A percentile compares a stretch with the other conserved stretches of the same genome.
Conservation (phyloP, 164 flowering plant genomes). For the Berberis thunbergii region DNA sequence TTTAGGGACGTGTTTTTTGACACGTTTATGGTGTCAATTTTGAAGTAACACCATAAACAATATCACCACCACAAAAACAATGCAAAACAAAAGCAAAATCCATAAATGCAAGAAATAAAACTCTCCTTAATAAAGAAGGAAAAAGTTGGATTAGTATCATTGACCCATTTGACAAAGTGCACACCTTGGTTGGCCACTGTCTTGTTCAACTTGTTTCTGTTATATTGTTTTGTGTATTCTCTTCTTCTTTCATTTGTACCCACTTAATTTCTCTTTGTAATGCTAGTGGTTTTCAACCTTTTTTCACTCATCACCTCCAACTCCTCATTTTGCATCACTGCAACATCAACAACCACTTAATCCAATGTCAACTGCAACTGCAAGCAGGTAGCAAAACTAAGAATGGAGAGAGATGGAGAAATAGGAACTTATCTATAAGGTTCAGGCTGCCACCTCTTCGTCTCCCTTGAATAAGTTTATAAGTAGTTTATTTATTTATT, state of each 20-base stretch:
- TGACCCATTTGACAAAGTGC: conserved; percentile 16
- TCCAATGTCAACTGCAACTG: not conserved
- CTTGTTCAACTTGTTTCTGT: conserved; percentile 5
- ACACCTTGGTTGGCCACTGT: conserved; percentile 41
- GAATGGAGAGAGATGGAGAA: conserved; percentile 44
- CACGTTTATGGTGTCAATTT: too few species aligned
- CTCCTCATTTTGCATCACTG: not conserved
- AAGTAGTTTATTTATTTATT: too few species aligned
- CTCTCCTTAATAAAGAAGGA: not conserved
- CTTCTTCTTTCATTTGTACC: too few species aligned
- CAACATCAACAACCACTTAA: conserved; percentile 7
- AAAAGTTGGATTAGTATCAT: conserved; percentile 8
- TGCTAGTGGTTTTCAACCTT: conserved; percentile 28
- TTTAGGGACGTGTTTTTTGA: too few species aligned
- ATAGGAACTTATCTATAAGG: conserved; percentile 11
- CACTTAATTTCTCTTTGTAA: conserved; percentile 12
- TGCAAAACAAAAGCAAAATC: not conserved
- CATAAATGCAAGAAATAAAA: conserved; percentile 7
- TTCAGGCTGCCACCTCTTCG: conserved; percentile 21
- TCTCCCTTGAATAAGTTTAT: not conserved
- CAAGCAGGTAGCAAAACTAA: conserved; percentile 9
- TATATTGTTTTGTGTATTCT: too few species aligned
- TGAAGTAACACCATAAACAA: too few species aligned
- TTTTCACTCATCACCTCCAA: not conserved
- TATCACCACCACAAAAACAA: not conserved